phyloP scores from a whole-genome alignment of 768 basidiomycete species.

The Xerocomellus intermedius region DNA sequence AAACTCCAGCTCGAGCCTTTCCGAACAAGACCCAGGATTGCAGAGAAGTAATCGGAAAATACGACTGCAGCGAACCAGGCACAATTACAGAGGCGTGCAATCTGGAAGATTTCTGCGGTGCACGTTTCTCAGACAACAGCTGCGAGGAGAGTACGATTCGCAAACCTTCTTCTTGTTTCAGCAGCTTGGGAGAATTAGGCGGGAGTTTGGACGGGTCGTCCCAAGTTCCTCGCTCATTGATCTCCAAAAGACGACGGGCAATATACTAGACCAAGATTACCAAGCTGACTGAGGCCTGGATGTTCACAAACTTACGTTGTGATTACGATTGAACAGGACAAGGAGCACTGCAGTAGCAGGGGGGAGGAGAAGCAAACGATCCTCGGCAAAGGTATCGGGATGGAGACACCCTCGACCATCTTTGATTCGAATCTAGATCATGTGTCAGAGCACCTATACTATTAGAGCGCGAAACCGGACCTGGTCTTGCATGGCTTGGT shows the following conservation, averaged over 20 bases:
- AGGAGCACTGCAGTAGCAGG: slow-evolving; percentile 73
- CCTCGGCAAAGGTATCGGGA: slow-evolving; percentile 78
- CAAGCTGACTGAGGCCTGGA: neutral
- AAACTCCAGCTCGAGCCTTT: slow-evolving; percentile 77
- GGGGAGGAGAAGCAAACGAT: slow-evolving; percentile 74
- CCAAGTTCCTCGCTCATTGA: slow-evolving; percentile 74
- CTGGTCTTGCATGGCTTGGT: slow-evolving; percentile 56
- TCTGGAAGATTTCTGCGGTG: slow-evolving; percentile 74
- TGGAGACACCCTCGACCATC: slow-evolving; percentile 65
- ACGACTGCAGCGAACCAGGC: slow-evolving; percentile 76
- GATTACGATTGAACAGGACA: slow-evolving; percentile 87
- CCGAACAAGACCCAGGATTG: slow-evolving; percentile 76
- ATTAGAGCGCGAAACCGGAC: slow-evolving; percentile 34
- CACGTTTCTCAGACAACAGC: slow-evolving; percentile 9
- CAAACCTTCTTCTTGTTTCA: slow-evolving; percentile 55
- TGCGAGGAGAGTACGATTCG: neutral
- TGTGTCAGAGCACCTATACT: neutral
- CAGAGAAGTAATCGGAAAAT: slow-evolving; percentile 82
- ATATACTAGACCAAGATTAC: slow-evolving; percentile 56
- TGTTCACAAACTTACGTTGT: slow-evolving; percentile 56
- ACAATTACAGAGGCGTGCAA: slow-evolving; percentile 72
- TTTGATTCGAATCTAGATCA: slow-evolving; percentile 33
- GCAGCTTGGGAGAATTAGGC: slow-evolving; percentile 32
- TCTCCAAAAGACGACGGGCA: slow-evolving; percentile 69
- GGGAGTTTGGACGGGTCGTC: slow-evolving; percentile 50